Percentiles rank a stretch among this genome's conserved stretches.
Evolutionary conservation across 768 basidiomycete species (phyloP).

Genomic region (Mycena sanguinolenta): DNA sequence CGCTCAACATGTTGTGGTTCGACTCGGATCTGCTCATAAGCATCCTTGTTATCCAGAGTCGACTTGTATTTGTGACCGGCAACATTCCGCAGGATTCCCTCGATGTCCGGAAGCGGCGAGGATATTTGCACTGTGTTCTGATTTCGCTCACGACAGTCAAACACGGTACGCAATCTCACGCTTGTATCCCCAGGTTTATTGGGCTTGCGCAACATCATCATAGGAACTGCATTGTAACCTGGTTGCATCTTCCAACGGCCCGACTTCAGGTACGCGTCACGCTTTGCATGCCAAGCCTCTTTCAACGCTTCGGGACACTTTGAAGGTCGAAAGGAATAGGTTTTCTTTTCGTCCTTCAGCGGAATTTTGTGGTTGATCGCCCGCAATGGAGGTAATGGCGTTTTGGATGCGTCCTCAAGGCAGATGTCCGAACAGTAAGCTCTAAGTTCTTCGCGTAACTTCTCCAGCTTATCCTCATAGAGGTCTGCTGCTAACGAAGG

Average conservation of each 20-base stretch:
- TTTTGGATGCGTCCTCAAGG: slow-evolving; percentile 4
- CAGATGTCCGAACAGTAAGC: slow-evolving; percentile 34
- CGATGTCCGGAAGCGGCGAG: too few species aligned
- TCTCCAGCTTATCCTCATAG: slow-evolving; percentile 18
- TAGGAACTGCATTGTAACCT: slow-evolving; percentile 39
- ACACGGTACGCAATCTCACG: slow-evolving; percentile 38
- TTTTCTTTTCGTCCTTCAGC: slow-evolving; percentile 17
- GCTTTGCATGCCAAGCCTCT: slow-evolving; percentile 27
- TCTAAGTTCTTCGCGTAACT: slow-evolving; percentile 12
- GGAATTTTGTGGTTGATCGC: too few species aligned
- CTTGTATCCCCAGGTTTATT: slow-evolving; percentile 10
- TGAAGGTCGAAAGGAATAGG: slow-evolving; percentile 40
- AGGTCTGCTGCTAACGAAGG: slow-evolving; percentile 11
- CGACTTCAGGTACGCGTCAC: slow-evolving; percentile 35
- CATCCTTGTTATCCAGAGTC: too few species aligned
- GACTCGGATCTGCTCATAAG: slow-evolving; percentile 56
- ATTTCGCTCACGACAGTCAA: too few species aligned
- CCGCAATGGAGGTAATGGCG: background rate
- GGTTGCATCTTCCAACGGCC: slow-evolving; percentile 40
- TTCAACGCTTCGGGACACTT: slow-evolving; percentile 44
- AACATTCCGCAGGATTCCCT: too few species aligned
- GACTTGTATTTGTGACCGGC: too few species aligned
- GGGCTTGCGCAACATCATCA: slow-evolving; percentile 40
- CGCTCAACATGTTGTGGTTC: slow-evolving; percentile 43
- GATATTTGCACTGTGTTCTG: too few species aligned